Percentiles rank a stretch among this genome's conserved stretches.
phyloP scores from a whole-genome alignment of 2,329 filamentous ascomycete species.

The Ascochyta pisi region DNA sequence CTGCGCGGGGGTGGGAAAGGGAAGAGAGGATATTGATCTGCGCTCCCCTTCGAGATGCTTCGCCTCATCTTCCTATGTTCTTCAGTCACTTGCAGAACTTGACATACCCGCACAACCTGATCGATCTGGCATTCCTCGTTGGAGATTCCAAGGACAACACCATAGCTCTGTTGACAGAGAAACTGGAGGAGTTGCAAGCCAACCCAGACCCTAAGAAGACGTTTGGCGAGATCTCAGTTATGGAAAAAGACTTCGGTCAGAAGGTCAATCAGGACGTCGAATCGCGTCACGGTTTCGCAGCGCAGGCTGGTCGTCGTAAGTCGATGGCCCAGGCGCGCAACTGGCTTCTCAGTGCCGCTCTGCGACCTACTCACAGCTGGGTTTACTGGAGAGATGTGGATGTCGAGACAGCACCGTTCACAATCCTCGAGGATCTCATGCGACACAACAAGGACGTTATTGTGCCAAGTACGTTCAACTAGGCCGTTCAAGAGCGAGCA shows the following conservation, averaged over 20 bases:
- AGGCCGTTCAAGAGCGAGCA: neutral
- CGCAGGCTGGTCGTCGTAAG: slow-evolving; percentile 91
- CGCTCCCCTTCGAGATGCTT: slow-evolving; percentile 90
- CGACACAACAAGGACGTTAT: slow-evolving; percentile 98
- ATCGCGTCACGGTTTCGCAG: slow-evolving; percentile 95
- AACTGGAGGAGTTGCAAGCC: slow-evolving; percentile 79
- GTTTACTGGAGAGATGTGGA: slow-evolving; percentile 99
- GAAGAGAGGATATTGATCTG: slow-evolving; percentile 95
- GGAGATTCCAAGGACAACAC: slow-evolving; percentile 97
- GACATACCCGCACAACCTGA: slow-evolving; percentile 94
- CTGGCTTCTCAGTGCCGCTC: slow-evolving; percentile 91
- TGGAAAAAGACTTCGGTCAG: slow-evolving; percentile 98
- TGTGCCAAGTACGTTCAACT: slow-evolving; percentile 80
- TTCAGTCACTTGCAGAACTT: slow-evolving; percentile 97
- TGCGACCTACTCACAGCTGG: slow-evolving; percentile 96
- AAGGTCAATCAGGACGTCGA: slow-evolving; percentile 98
- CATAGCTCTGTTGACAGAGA: slow-evolving; percentile 74
- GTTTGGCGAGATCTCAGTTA: slow-evolving; percentile 95
- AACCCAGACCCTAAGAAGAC: slow-evolving; percentile 79
- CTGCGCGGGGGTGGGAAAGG: slow-evolving; percentile 91
- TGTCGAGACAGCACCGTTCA: slow-evolving; percentile 95
- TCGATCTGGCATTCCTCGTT: slow-evolving; percentile 95
- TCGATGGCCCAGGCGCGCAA: slow-evolving; percentile 98
- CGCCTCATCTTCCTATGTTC: slow-evolving; percentile 94
- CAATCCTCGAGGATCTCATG: slow-evolving; percentile 97